Evolutionary conservation across 345 rosid genomes (phyloP).

Genomic region (Pseudoturritis turrita): DNA sequence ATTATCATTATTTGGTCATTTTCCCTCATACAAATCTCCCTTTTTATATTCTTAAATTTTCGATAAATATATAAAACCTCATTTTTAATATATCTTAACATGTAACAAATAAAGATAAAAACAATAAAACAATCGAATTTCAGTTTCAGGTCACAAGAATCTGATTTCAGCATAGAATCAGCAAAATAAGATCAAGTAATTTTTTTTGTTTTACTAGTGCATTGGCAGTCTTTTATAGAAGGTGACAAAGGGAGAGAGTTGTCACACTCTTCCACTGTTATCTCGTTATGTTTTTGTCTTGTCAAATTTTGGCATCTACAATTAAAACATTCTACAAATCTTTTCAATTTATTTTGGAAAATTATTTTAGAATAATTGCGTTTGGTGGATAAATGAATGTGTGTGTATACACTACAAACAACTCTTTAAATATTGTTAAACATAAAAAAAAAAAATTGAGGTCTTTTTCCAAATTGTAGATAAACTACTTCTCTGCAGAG

Average conservation of each 20-base stretch:
- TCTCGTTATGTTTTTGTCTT: slow-evolving; percentile 1
- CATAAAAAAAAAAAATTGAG: too few relatives aligned
- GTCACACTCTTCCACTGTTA: slow-evolving; percentile 9
- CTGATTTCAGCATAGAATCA: not conserved
- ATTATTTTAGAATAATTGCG: too few relatives aligned
- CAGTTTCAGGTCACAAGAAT: slow-evolving; percentile 12
- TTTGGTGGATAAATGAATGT: too few relatives aligned
- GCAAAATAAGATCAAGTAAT: not conserved
- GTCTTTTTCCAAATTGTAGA: too few relatives aligned
- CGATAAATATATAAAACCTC: not conserved
- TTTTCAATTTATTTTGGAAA: too few relatives aligned
- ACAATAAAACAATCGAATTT: not conserved
- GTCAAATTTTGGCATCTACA: slow-evolving; percentile 3
- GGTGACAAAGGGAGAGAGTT: slow-evolving; percentile 7
- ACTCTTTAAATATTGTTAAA: too few relatives aligned
- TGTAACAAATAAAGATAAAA: not conserved
- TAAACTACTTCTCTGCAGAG: too few relatives aligned
- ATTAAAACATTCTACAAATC: not conserved
- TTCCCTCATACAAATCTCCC: too few relatives aligned
- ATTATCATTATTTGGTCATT: too few relatives aligned
- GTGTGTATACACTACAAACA: too few relatives aligned
- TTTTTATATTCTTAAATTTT: too few relatives aligned
- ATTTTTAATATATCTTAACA: not conserved
- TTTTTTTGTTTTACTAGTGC: not conserved
- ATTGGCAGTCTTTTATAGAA: not conserved